Evolutionary conservation across 805 yeast species (phyloP).

Genomic region (Naumovozyma dairenensis): DNA sequence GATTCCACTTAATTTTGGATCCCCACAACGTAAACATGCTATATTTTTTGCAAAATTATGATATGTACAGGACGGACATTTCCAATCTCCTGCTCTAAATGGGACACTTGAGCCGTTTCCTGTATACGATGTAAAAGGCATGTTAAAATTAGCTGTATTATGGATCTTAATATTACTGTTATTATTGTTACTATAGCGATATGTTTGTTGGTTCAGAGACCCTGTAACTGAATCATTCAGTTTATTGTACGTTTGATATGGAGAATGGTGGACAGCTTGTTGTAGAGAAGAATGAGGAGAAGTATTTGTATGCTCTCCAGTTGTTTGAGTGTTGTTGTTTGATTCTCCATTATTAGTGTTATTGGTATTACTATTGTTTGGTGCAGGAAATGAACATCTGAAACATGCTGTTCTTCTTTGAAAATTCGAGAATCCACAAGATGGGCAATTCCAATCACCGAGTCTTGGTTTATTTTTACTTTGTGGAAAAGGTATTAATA

Average conservation of each 20-base stretch:
- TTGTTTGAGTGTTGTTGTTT: slow-evolving; percentile 5
- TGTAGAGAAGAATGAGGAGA: not conserved
- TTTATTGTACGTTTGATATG: not conserved
- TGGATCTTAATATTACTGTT: slow-evolving; percentile 5
- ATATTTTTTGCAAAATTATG: slow-evolving; percentile 90
- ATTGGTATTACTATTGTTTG: slow-evolving; percentile 16
- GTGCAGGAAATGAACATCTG: slow-evolving; percentile 81
- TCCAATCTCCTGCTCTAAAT: slow-evolving; percentile 96
- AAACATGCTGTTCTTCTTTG: slow-evolving; percentile 91
- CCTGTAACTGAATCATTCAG: not conserved
- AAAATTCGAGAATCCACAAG: slow-evolving; percentile 90
- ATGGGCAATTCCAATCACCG: slow-evolving; percentile 97
- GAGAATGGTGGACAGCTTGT: too few relatives aligned
- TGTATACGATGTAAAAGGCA: slow-evolving; percentile 12
- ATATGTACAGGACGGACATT: slow-evolving; percentile 72
- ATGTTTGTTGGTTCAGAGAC: slow-evolving; percentile 6
- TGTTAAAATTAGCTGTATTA: slow-evolving; percentile 1
- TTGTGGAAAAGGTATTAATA: slow-evolving; percentile 76
- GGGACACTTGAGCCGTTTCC: slow-evolving; percentile 53
- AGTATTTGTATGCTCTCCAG: slow-evolving; percentile 4
- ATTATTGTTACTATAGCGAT: slow-evolving; percentile 4
- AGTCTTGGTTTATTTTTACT: slow-evolving; percentile 85
- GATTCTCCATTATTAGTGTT: slow-evolving; percentile 1
- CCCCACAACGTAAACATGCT: slow-evolving; percentile 81
- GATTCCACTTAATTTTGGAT: slow-evolving; percentile 46